phyloP scores from a whole-genome alignment of 306 rosid species.

The Trifolium repens region DNA sequence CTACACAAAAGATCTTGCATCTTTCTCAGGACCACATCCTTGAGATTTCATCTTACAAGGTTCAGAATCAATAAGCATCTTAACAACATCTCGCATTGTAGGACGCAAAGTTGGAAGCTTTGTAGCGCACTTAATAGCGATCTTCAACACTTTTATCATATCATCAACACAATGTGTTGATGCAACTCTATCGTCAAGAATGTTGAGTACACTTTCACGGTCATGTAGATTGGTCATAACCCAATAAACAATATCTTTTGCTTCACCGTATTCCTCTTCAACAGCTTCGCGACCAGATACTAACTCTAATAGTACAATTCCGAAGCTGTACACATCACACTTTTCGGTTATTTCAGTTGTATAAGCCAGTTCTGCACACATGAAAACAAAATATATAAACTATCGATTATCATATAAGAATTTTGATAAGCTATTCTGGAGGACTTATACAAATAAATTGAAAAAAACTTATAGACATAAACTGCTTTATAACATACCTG shows the following conservation, averaged over 20 bases:
- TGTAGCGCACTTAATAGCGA: slow-evolving; percentile 72
- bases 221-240: slow-evolving; percentile 64
- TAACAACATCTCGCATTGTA: slow-evolving; percentile 87
- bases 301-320: slow-evolving; percentile 84
- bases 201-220: slow-evolving; percentile 57
- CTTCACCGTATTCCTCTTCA: slow-evolving; percentile 88
- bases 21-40: slow-evolving; percentile 37
- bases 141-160: slow-evolving; percentile 83
- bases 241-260: slow-evolving; percentile 91
- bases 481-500: slow-evolving; percentile 57
- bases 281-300: slow-evolving; percentile 78
- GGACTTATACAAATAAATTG: too few species aligned
- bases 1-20: slow-evolving; percentile 38
- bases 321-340: slow-evolving; percentile 91
- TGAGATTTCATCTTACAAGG: slow-evolving; percentile 50
- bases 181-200: slow-evolving; percentile 69
- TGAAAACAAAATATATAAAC: not conserved
- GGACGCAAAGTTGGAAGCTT: slow-evolving; percentile 92
- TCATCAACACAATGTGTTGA: slow-evolving; percentile 44
- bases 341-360: slow-evolving; percentile 74
- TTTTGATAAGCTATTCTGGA: too few species aligned
- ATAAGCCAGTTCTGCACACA: slow-evolving; percentile 80
- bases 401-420: not conserved
- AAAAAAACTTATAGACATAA: slow-evolving; percentile 2
- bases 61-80: slow-evolving; percentile 78